Base-by-base conservation (phyloP, 2,329 filamentous ascomycete genomes). In the Grosmannia clavigera region DNA sequence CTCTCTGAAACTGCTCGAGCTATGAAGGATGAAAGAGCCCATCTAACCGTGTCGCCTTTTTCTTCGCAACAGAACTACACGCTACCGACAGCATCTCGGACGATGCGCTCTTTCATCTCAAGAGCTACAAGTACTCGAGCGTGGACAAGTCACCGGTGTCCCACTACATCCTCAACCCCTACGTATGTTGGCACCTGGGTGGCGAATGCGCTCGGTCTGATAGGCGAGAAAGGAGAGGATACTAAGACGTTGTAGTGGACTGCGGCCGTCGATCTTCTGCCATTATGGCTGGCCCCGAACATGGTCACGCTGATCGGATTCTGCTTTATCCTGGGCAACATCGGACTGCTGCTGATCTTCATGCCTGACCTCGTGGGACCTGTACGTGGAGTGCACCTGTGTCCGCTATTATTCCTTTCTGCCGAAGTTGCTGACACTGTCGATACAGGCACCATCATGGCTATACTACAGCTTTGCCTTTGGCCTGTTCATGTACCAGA, bases 401-500 rank as follows among this genome's bases (percentile, higher is more conserved):
- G 5, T 38, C 25, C 35, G 16, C 11, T 56, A 4, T 22, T 11
- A 5, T 4, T 9, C 2, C 2, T 16, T 27, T n/a, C 6, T n/a
- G 50, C 25, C 3, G 16, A 29, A 1, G 27, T 6, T 33, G 46
- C 53, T 33, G 33, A 12, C 55, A 19, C 38, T 25, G n/a, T 16
- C n/a, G 3, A 12, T 22, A 40, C 22, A 94, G 86, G 90, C 86
- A 25, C 91, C 92, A 10, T 81, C 86, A 68, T 97, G 94, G 92
- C 74, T 97, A 25, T 97, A 96, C 77, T 95, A 90, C 71, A 96
- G 90, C 75, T 97, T 97, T 72, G 92, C 92, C 1, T 82, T 95
- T 65, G 94, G 94, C 50, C 81, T 99, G 61, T 99, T 95, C 87
- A 94, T 95, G 89, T 95, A 97, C 75, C 95, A 94, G 67, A 99